Percentiles rank a stretch among this genome's conserved stretches.
These are phyloP conservation scores for Xylaria cubensis DNA, from an alignment of 495 filamentous ascomycete species.

Conservation along the genomic window DNA sequence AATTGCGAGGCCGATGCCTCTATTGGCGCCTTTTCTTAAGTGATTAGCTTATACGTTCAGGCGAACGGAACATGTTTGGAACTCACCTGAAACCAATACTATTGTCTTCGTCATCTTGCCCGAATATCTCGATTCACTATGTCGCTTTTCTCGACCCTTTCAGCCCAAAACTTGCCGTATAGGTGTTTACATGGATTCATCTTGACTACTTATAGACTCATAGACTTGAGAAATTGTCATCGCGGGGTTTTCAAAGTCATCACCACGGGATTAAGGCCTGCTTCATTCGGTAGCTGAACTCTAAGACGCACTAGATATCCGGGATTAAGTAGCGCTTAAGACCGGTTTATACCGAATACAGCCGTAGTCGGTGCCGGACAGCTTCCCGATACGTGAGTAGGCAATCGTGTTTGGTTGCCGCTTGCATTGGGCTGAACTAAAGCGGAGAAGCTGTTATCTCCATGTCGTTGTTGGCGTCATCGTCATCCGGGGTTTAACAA, in stretches of 20 bases:
- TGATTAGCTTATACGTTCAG: background rate
- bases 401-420: background rate
- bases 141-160: background rate
- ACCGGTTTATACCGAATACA: background rate
- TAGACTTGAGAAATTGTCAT: background rate
- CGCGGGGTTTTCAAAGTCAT: background rate
- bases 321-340: constrained; percentile 8
- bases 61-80: background rate
- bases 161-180: background rate
- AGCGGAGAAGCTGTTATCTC: background rate
- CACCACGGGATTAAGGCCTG: background rate
- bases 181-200: background rate
- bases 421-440: background rate
- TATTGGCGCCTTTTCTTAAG: constrained; percentile 15
- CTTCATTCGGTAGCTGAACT: background rate
- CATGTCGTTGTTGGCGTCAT: background rate
- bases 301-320: background rate
- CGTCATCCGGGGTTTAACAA: background rate
- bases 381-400: background rate
- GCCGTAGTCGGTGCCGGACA: background rate
- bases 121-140: background rate
- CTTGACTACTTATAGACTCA: constrained; percentile 1
- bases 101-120: constrained; percentile 7
- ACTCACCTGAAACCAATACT: constrained; percentile 20
- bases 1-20: constrained; percentile 26